These are phyloP conservation scores for Colletotrichum orbiculare DNA, from an alignment of 2,329 filamentous ascomycete genomes.

Conservation along the genomic window DNA sequence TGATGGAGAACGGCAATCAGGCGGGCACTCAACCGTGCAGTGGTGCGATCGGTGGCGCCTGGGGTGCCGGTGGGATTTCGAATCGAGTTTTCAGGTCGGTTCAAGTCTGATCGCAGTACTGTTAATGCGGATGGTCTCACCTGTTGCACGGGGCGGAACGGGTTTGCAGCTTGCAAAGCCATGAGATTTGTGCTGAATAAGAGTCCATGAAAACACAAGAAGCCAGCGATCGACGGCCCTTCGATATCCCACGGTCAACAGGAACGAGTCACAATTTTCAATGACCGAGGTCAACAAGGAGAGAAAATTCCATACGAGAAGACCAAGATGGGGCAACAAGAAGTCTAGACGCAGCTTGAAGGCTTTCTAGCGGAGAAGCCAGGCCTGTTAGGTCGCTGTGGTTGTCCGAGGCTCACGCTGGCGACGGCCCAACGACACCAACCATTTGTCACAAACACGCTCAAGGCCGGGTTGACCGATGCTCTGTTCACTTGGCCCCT, in stretches of 20 bases:
- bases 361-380: slow-evolving; percentile 7
- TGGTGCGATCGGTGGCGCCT: slow-evolving; percentile 11
- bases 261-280: no score
- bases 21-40: slow-evolving; percentile 6
- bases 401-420: background rate
- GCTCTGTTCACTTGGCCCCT: slow-evolving; percentile 25
- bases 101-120: background rate
- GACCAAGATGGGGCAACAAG: background rate
- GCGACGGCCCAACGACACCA: slow-evolving; percentile 3
- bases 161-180: no score
- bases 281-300: background rate
- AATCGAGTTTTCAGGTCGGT: background rate
- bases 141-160: background rate
- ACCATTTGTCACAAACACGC: slow-evolving; percentile 18
- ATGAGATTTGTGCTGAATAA: no score
- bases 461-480: slow-evolving; percentile 26
- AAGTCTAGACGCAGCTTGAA: background rate
- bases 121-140: background rate
- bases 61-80: slow-evolving; percentile 3
- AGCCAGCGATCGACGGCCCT: no score
- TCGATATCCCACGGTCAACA: no score
- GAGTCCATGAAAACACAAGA: no score
- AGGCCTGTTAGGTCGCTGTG: background rate
- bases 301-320: background rate
- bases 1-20: slow-evolving; percentile 1